A percentile compares a stretch with the other conserved stretches of the same genome.
Conservation (phyloP, 257 asterid genomes). For the Lycium barbarum region DNA sequence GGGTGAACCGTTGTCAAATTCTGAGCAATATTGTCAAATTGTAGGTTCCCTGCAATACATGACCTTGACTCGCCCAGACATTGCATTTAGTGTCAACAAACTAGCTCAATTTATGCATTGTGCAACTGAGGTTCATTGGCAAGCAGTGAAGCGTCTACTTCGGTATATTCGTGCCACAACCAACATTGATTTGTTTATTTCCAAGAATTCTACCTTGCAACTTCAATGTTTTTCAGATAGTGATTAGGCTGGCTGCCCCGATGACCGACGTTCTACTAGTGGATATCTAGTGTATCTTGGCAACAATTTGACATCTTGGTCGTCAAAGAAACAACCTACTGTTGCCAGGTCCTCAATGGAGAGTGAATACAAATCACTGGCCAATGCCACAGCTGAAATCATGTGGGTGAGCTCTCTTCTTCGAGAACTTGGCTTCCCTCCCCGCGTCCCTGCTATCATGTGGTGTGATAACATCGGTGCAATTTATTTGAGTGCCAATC, state of each 20-base stretch:
- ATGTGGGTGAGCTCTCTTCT: not conserved
- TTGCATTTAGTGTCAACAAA: too few relatives aligned
- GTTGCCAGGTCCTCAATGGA: not conserved
- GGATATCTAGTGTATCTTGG: not conserved
- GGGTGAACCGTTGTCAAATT: not conserved
- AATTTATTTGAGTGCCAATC: not conserved
- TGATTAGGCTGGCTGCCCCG: not conserved
- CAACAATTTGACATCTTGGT: not conserved
- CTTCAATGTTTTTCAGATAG: not conserved
- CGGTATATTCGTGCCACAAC: not conserved
- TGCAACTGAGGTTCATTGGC: too few relatives aligned
- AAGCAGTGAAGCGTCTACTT: too few relatives aligned
- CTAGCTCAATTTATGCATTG: too few relatives aligned
- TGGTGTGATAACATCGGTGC: not conserved
- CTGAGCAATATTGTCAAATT: not conserved
- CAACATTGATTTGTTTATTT: not conserved
- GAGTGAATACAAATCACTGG: not conserved
- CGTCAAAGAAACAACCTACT: not conserved
- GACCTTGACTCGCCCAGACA: not conserved
- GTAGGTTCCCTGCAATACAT: not conserved
- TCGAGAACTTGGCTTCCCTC: not conserved
- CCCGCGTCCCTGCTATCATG: not conserved
- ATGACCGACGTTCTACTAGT: not conserved
- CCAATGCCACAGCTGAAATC: not conserved
- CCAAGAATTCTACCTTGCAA: conserved; percentile 2